Evolutionary conservation across 192 early-diverging fungal genomes (phyloP).

Genomic region (Obelidium mucronatum): DNA sequence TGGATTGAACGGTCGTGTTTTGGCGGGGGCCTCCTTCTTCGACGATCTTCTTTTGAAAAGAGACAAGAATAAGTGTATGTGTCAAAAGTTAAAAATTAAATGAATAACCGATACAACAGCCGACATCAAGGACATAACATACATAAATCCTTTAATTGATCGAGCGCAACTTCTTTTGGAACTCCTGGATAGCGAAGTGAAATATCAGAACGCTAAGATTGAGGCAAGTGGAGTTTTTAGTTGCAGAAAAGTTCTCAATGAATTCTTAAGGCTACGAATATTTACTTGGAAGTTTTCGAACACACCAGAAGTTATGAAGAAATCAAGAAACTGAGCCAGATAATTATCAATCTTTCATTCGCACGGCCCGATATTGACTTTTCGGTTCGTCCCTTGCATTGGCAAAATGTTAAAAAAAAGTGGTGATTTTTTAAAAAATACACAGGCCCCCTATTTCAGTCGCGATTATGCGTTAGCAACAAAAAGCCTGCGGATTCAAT

Average conservation of each 20-base stretch:
- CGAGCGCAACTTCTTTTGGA: constrained; percentile 59
- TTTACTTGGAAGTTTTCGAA: constrained; percentile 60
- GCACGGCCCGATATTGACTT: constrained; percentile 51
- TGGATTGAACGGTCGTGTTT: constrained; percentile 19
- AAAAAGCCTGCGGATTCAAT: constrained; percentile 48
- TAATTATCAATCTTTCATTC: constrained; percentile 51
- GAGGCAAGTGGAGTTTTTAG: constrained; percentile 38
- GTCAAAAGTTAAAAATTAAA: background rate
- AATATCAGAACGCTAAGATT: constrained; percentile 61
- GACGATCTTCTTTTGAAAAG: constrained; percentile 51
- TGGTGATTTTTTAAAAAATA: no score
- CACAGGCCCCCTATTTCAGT: constrained; percentile 55
- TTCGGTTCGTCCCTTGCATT: constrained; percentile 27
- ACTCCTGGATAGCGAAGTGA: constrained; percentile 55
- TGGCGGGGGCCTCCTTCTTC: constrained; percentile 36
- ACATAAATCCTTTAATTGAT: constrained; percentile 53
- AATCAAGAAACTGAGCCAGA: constrained; percentile 48
- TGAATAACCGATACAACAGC: constrained; percentile 38
- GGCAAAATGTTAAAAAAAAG: background rate
- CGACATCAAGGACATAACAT: constrained; percentile 54
- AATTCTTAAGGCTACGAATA: constrained; percentile 46
- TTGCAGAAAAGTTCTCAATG: background rate
- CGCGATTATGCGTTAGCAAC: constrained; percentile 42
- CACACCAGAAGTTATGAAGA: constrained; percentile 36
- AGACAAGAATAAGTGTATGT: constrained; percentile 44